Evolutionary conservation across 1,139 yeast species (phyloP).

Genomic region (Yamadazyma taylorii): DNA sequence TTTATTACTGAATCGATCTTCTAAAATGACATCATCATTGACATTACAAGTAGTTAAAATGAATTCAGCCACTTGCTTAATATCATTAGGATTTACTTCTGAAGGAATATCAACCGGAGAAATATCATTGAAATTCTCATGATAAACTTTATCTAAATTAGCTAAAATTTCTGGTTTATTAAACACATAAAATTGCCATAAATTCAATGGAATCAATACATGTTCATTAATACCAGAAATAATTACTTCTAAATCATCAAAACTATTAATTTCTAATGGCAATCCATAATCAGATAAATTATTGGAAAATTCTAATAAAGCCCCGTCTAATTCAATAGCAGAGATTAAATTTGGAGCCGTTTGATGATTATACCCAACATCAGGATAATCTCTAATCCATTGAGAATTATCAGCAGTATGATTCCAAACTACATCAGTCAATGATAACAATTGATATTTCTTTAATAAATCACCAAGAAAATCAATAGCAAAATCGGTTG

Average conservation of each 20-base stretch:
- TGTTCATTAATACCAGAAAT: constrained; percentile 67
- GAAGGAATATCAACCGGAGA: constrained; percentile 32
- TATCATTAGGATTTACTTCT: constrained; percentile 29
- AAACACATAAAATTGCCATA: constrained; percentile 89
- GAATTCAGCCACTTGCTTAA: constrained; percentile 51
- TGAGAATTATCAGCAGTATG: constrained; percentile 90
- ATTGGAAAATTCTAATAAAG: constrained; percentile 62
- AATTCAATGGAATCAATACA: constrained; percentile 62
- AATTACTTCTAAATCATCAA: constrained; percentile 56
- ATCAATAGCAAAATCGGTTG: constrained; percentile 31
- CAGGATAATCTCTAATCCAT: constrained; percentile 87
- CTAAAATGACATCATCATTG: constrained; percentile 22
- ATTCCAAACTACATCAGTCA: constrained; percentile 92
- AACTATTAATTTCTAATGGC: constrained; percentile 52
- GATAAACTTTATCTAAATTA: constrained; percentile 41
- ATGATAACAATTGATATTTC: constrained; percentile 62
- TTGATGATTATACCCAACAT: constrained; percentile 78
- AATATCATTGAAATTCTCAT: constrained; percentile 22
- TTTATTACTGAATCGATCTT: constrained; percentile 51
- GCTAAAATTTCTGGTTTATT: constrained; percentile 44
- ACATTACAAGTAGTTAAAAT: constrained; percentile 43
- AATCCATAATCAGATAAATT: constrained; percentile 54
- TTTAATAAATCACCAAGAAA: constrained; percentile 43
- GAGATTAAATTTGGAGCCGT: constrained; percentile 88
- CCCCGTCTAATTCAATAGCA: constrained; percentile 80